Conservation (phyloP, 495 filamentous ascomycete species). For the Patellaria atrata region DNA sequence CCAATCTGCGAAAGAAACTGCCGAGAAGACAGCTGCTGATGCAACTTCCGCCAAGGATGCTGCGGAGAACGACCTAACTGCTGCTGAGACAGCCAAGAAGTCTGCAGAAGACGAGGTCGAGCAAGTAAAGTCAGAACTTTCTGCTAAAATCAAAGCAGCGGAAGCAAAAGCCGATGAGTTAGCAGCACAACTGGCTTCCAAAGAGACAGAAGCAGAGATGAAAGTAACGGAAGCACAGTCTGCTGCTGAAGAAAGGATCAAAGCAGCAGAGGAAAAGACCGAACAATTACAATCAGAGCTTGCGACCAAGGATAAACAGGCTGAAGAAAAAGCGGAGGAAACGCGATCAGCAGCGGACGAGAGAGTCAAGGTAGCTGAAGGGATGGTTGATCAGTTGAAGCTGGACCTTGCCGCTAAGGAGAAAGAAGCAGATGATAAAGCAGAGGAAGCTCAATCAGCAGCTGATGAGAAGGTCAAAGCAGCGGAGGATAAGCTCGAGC, state of each 20-base stretch:
- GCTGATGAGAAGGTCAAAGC: not conserved
- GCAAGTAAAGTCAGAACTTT: conserved; percentile 4
- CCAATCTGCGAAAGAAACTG: conserved; percentile 1
- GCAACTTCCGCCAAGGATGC: too few species aligned
- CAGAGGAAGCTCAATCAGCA: conserved; percentile 4
- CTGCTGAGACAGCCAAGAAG: not conserved
- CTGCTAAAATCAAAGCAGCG: not conserved
- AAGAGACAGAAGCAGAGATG: too few species aligned
- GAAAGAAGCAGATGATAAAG: not conserved
- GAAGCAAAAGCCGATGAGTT: too few species aligned
- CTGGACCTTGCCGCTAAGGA: conserved; percentile 5
- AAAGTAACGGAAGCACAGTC: too few species aligned
- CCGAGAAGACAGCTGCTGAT: not conserved
- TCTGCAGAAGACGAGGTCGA: conserved; percentile 1
- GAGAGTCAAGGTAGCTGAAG: not conserved
- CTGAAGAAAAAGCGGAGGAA: too few species aligned
- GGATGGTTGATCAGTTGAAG: conserved; percentile 1
- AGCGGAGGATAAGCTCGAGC: not conserved
- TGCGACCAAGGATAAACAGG: too few species aligned
- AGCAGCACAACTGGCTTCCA: too few species aligned
- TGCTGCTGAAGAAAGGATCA: too few species aligned
- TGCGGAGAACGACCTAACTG: too few species aligned
- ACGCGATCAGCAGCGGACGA: too few species aligned
- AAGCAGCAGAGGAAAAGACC: too few species aligned
- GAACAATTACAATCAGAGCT: too few species aligned